These are phyloP conservation scores for Aspergillus hancockii DNA, from an alignment of 495 filamentous ascomycete genomes.

Conservation along the genomic window DNA sequence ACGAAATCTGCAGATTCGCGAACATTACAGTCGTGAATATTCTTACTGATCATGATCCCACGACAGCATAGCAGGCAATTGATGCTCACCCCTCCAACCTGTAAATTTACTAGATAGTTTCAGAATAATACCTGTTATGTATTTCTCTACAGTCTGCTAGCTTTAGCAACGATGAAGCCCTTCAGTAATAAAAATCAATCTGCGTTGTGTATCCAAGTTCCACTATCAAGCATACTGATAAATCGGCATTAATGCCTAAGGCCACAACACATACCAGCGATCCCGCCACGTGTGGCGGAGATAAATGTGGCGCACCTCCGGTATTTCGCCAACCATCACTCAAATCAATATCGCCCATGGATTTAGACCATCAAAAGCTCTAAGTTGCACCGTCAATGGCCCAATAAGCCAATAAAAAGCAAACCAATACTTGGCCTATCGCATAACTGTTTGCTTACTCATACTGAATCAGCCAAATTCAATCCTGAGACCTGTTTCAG, in stretches of 20 bases:
- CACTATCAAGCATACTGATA: not conserved
- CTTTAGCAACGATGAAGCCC: too few species aligned
- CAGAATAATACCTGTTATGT: too few species aligned
- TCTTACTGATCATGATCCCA: not conserved
- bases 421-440: not conserved
- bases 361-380: not conserved
- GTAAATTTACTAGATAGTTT: not conserved
- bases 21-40: not conserved
- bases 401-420: not conserved
- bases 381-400: not conserved
- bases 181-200: too few species aligned
- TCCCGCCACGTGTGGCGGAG: not conserved
- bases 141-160: too few species aligned
- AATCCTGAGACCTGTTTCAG: not conserved
- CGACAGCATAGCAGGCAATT: not conserved
- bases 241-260: not conserved
- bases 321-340: not conserved
- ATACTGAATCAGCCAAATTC: not conserved
- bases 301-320: not conserved
- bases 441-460: not conserved
- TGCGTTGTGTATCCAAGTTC: too few species aligned
- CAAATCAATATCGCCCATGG: slow-evolving; percentile 1
- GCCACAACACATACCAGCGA: not conserved
- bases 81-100: not conserved
- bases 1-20: too few species aligned